Evolutionary conservation across 768 basidiomycete species (phyloP).

Genomic region (Artomyces pyxidatus): DNA sequence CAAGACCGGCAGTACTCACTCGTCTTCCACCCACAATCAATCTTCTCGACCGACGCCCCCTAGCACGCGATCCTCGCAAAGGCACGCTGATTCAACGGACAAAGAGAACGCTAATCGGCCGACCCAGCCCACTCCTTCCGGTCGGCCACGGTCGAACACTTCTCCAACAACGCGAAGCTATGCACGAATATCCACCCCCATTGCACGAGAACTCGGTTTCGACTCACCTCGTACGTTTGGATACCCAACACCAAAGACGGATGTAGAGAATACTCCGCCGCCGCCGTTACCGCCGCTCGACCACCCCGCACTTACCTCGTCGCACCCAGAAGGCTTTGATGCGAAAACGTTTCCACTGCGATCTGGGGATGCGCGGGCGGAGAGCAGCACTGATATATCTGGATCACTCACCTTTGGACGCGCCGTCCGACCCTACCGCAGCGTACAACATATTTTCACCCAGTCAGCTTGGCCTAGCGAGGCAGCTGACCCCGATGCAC

Average conservation of each 20-base stretch:
- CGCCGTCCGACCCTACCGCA: conserved; percentile 21
- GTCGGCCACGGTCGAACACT: conserved; percentile 6
- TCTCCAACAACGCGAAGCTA: background rate
- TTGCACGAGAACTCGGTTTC: conserved; percentile 15
- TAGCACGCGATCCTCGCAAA: conserved; percentile 25
- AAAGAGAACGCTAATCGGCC: background rate
- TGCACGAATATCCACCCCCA: conserved; percentile 21
- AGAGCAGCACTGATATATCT: conserved; percentile 10
- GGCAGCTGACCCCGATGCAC: too few relatives aligned
- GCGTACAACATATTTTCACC: conserved; percentile 22
- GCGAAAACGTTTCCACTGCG: conserved; percentile 18
- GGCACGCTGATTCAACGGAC: conserved; percentile 20
- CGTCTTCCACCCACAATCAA: conserved; percentile 2
- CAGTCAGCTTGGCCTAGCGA: conserved; percentile 1
- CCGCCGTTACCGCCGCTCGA: conserved; percentile 51
- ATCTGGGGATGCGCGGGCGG: conserved; percentile 2
- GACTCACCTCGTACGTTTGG: conserved; percentile 38
- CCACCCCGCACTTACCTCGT: conserved; percentile 27
- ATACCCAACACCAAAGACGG: conserved; percentile 25
- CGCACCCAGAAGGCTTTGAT: conserved; percentile 17
- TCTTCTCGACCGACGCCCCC: conserved; percentile 19
- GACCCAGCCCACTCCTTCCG: conserved; percentile 11
- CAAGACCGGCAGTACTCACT: background rate
- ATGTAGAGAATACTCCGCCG: conserved; percentile 29
- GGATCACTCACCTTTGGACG: conserved; percentile 18